Evolutionary conservation across 2,329 filamentous ascomycete species (phyloP).

Genomic region (Plectosphaerella sp.): DNA sequence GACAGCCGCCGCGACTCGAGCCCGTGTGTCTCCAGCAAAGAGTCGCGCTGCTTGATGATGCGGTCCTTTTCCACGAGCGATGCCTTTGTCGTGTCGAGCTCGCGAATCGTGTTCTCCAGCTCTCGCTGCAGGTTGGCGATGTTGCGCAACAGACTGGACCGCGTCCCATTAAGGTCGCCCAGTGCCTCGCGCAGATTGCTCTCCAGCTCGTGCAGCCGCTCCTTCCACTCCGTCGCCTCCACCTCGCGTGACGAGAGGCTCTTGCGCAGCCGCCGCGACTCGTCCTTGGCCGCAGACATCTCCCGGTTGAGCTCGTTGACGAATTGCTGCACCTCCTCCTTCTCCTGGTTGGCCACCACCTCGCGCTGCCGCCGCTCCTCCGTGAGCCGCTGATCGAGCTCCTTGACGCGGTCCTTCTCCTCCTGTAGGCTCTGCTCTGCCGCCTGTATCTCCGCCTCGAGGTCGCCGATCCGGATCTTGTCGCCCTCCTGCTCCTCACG

Average conservation of each 20-base stretch:
- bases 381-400: constrained; percentile 69
- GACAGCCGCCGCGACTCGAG: constrained; percentile 80
- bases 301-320: constrained; percentile 91
- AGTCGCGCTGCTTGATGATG: constrained; percentile 83
- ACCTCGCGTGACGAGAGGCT: constrained; percentile 78
- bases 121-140: constrained; percentile 86
- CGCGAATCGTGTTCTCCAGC: constrained; percentile 76
- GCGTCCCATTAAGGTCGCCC: constrained; percentile 81
- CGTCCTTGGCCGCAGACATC: constrained; percentile 76
- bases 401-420: constrained; percentile 71
- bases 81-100: constrained; percentile 74
- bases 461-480: constrained; percentile 95
- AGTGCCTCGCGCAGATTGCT: constrained; percentile 81
- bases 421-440: constrained; percentile 78
- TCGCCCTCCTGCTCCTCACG: constrained; percentile 95
- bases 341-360: constrained; percentile 79
- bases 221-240: constrained; percentile 87
- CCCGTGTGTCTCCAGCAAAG: constrained; percentile 80
- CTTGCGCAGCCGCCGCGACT: constrained; percentile 77
- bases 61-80: constrained; percentile 86
- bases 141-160: constrained; percentile 76
- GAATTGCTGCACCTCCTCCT: constrained; percentile 90
- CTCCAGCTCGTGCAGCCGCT: constrained; percentile 84
- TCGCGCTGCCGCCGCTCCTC: constrained; percentile 84
- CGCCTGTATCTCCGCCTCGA: constrained; percentile 77